Percentiles rank a stretch among this genome's conserved stretches.
phyloP scores from a whole-genome alignment of 148 eudicot genomes.

The Hydrangea macrophylla region DNA sequence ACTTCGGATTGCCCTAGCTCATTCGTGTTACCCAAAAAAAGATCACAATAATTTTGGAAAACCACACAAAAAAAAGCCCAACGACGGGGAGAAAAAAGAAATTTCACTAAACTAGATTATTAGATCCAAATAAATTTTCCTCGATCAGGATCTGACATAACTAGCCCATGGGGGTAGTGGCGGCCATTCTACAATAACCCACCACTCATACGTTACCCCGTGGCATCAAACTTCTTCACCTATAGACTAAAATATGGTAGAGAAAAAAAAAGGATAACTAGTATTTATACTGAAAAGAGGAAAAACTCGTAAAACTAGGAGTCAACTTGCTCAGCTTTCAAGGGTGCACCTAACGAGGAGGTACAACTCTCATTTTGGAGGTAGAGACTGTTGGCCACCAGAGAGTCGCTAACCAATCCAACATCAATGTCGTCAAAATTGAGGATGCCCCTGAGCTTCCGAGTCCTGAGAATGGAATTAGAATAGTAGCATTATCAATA shows the following conservation, averaged over 20 bases:
- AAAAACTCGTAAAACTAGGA: slow-evolving; percentile 27
- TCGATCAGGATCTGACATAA: too few relatives aligned
- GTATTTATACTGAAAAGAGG: too few relatives aligned
- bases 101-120: slow-evolving; percentile 8
- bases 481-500: too few relatives aligned
- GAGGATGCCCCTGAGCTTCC: slow-evolving; percentile 65
- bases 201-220: slow-evolving; percentile 32
- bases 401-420: slow-evolving; percentile 86
- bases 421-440: slow-evolving; percentile 69
- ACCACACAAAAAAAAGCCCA: too few relatives aligned
- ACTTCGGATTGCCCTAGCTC: too few relatives aligned
- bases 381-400: too few relatives aligned
- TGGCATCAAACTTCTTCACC: not conserved
- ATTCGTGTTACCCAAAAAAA: too few relatives aligned
- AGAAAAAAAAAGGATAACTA: not conserved
- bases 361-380: slow-evolving; percentile 40
- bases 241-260: slow-evolving; percentile 2
- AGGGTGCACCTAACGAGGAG: slow-evolving; percentile 32
- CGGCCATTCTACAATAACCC: too few relatives aligned
- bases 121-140: slow-evolving; percentile 5
- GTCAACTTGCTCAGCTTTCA: slow-evolving; percentile 69
- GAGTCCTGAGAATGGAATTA: too few relatives aligned
- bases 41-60: too few relatives aligned
- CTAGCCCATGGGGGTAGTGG: too few relatives aligned
- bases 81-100: too few relatives aligned